Evolutionary conservation across 2,329 filamentous ascomycete species (phyloP).

Genomic region (Fusarium siculi): DNA sequence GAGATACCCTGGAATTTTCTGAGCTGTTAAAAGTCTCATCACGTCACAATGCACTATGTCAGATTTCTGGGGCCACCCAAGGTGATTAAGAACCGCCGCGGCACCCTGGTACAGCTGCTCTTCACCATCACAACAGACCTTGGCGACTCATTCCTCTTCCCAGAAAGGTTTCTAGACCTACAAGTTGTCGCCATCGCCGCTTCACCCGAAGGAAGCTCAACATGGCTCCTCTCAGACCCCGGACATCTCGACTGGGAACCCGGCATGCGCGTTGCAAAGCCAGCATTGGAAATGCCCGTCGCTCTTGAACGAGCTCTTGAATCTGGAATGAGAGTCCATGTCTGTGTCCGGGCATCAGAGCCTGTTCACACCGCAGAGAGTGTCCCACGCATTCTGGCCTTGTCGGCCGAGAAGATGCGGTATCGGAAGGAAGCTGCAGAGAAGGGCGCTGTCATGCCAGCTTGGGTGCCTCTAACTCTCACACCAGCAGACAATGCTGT

Average conservation of each 20-base stretch:
- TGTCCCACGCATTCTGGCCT: constrained; percentile 42
- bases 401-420: constrained; percentile 30
- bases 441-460: constrained; percentile 56
- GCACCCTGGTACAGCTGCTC: constrained; percentile 54
- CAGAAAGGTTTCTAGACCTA: constrained; percentile 57
- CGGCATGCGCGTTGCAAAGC: constrained; percentile 56
- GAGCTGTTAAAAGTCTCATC: background rate
- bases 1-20: background rate
- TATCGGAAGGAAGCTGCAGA: constrained; percentile 30
- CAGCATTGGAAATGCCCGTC: constrained; percentile 43
- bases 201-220: constrained; percentile 32
- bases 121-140: constrained; percentile 68
- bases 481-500: constrained; percentile 37
- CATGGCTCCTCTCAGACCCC: constrained; percentile 41
- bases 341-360: constrained; percentile 45
- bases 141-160: constrained; percentile 64
- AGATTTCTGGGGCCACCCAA: constrained; percentile 62
- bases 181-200: constrained; percentile 48
- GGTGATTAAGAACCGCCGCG: constrained; percentile 44
- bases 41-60: constrained; percentile 65
- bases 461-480: constrained; percentile 52
- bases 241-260: constrained; percentile 46
- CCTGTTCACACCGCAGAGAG: constrained; percentile 42
- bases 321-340: constrained; percentile 39
- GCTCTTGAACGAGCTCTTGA: constrained; percentile 42